A percentile compares a stretch with the other conserved stretches of the same genome.
phyloP scores from a whole-genome alignment of 257 asterid species.

The Leonotis leonurus region DNA sequence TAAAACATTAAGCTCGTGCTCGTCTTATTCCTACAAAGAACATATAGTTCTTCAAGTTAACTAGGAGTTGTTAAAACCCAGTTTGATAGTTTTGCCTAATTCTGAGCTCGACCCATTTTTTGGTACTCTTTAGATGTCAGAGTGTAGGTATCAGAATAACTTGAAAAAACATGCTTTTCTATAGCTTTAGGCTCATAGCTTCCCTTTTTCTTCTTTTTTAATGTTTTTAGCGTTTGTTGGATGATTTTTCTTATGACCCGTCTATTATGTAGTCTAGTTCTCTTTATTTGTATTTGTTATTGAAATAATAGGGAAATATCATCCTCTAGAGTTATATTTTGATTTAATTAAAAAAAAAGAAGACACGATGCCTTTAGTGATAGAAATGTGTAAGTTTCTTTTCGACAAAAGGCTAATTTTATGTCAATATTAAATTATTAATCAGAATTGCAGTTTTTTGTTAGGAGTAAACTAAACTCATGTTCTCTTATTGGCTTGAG shows the following conservation, averaged over 20 bases:
- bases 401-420: neutral
- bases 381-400: neutral
- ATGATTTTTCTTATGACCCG: neutral
- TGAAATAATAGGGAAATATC: neutral
- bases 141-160: neutral
- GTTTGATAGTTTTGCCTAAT: neutral
- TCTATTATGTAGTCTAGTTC: no score
- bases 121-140: neutral
- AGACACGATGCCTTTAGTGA: neutral
- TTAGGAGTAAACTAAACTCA: neutral
- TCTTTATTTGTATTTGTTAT: neutral
- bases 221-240: neutral
- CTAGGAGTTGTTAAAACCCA: neutral
- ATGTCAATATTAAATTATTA: no score
- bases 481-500: neutral
- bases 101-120: neutral
- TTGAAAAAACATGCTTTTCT: neutral
- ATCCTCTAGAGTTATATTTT: neutral
- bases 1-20: neutral
- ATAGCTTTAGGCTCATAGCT: neutral
- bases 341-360: no score
- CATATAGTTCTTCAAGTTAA: neutral
- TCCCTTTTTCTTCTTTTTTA: neutral
- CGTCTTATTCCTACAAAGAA: neutral
- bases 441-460: neutral